phyloP scores from a whole-genome alignment of 2,329 filamentous ascomycete species.

The Cryphonectria japonica region DNA sequence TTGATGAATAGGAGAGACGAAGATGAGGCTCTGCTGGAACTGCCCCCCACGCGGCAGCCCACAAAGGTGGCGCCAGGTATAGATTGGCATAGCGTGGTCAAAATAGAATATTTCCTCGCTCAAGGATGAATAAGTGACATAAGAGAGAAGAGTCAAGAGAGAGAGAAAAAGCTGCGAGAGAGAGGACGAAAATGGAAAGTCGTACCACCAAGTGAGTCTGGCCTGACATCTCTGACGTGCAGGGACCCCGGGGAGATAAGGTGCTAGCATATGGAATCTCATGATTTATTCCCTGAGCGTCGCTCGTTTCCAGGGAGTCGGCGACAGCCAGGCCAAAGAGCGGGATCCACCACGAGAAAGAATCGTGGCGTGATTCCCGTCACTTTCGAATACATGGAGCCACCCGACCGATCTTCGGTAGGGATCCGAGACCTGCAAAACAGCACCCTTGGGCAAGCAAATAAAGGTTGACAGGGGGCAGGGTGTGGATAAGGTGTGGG shows the following conservation, averaged over 20 bases:
- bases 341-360: slow-evolving; percentile 14
- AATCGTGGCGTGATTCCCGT: slow-evolving; percentile 25
- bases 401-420: slow-evolving; percentile 21
- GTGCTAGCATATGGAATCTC: slow-evolving; percentile 5
- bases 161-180: not conserved
- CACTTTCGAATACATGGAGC: not conserved
- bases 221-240: slow-evolving; percentile 13
- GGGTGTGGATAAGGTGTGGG: not conserved
- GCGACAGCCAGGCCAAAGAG: not conserved
- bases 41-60: slow-evolving; percentile 8
- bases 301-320: not conserved
- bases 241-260: not conserved
- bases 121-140: not conserved
- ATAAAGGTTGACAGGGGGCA: not conserved
- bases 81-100: not conserved
- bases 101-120: not conserved
- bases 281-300: slow-evolving; percentile 5
- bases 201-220: slow-evolving; percentile 8
- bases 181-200: slow-evolving; percentile 1
- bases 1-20: not conserved
- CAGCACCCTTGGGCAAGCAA: not conserved
- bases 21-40: slow-evolving; percentile 9
- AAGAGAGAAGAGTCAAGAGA: not conserved
- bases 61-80: slow-evolving; percentile 2
- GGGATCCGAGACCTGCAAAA: slow-evolving; percentile 24